Conservation (phyloP, 768 basidiomycete species). For the Amanita polypyramis region DNA sequence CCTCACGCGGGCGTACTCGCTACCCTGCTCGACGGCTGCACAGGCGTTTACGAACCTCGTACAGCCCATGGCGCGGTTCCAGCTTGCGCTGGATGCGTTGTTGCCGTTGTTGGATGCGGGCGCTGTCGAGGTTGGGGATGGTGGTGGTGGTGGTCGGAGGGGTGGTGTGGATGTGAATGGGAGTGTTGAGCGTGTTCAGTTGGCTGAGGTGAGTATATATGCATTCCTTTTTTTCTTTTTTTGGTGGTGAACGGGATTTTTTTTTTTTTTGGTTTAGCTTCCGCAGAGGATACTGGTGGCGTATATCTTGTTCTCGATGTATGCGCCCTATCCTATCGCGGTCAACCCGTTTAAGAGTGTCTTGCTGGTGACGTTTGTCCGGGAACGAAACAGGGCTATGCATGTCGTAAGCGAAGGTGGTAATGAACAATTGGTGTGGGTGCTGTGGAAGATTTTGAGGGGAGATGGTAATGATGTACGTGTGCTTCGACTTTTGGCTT, state of each 20-base stretch:
- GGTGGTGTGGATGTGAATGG: background rate
- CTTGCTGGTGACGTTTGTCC: slow-evolving; percentile 53
- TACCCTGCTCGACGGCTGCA: slow-evolving; percentile 71
- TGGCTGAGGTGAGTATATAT: slow-evolving; percentile 38
- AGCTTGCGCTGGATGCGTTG: slow-evolving; percentile 75
- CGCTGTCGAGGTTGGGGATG: slow-evolving; percentile 13
- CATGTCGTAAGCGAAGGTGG: slow-evolving; percentile 36
- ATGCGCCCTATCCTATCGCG: slow-evolving; percentile 68
- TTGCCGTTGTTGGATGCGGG: slow-evolving; percentile 57
- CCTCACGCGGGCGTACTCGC: slow-evolving; percentile 50
- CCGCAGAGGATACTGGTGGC: slow-evolving; percentile 68
- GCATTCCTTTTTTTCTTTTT: slow-evolving; percentile 8
- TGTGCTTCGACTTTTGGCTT: slow-evolving; percentile 8
- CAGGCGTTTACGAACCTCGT: slow-evolving; percentile 69
- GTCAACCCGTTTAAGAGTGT: slow-evolving; percentile 79
- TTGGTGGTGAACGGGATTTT: slow-evolving; percentile 2
- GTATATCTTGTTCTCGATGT: slow-evolving; percentile 72
- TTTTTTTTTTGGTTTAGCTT: slow-evolving; percentile 33
- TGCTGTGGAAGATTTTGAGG: slow-evolving; percentile 77
- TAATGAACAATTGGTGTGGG: slow-evolving; percentile 78
- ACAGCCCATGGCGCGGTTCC: slow-evolving; percentile 67
- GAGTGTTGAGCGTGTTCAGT: slow-evolving; percentile 3
- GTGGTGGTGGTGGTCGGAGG: background rate
- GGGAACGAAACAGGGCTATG: slow-evolving; percentile 56
- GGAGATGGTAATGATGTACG: slow-evolving; percentile 76